phyloP scores from a whole-genome alignment of 2,329 filamentous ascomycete species.

The Magnaporthiopsis poae region DNA sequence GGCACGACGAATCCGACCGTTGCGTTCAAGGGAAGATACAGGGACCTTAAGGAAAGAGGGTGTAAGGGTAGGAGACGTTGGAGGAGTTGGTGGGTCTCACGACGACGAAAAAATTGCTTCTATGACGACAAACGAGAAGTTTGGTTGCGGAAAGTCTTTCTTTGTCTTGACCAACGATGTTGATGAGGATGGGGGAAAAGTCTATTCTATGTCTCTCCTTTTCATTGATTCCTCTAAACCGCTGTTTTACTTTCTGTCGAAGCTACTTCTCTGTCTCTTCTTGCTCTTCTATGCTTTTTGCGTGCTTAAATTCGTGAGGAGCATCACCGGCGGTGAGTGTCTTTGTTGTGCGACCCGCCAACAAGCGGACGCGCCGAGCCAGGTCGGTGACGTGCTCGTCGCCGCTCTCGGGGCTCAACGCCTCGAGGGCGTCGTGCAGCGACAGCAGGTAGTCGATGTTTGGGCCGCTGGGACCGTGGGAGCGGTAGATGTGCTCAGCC shows the following conservation, averaged over 20 bases:
- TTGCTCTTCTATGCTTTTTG: constrained; percentile 45
- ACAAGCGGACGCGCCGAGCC: constrained; percentile 53
- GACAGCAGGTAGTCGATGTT: constrained; percentile 84
- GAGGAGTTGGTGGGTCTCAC: background rate
- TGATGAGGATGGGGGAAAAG: background rate
- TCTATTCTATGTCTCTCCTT: constrained; percentile 9
- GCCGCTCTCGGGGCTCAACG: constrained; percentile 63
- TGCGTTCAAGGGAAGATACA: background rate
- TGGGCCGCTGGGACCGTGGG: constrained; percentile 72
- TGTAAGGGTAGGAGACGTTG: background rate
- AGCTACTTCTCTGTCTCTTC: constrained; percentile 46
- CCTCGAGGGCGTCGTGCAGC: constrained; percentile 64
- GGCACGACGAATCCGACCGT: background rate
- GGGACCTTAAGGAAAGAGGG: background rate
- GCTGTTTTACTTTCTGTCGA: background rate
- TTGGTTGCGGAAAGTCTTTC: background rate
- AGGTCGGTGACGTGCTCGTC: constrained; percentile 82
- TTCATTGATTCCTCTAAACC: constrained; percentile 9
- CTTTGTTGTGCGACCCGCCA: background rate
- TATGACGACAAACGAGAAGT: background rate
- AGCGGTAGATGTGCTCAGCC: constrained; percentile 69
- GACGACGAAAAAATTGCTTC: background rate
- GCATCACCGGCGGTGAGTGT: background rate
- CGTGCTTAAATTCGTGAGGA: constrained; percentile 29
- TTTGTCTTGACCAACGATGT: background rate